These are phyloP conservation scores for Diaporthe australafricana DNA, from an alignment of 2,329 filamentous ascomycete species.

Conservation along the genomic window DNA sequence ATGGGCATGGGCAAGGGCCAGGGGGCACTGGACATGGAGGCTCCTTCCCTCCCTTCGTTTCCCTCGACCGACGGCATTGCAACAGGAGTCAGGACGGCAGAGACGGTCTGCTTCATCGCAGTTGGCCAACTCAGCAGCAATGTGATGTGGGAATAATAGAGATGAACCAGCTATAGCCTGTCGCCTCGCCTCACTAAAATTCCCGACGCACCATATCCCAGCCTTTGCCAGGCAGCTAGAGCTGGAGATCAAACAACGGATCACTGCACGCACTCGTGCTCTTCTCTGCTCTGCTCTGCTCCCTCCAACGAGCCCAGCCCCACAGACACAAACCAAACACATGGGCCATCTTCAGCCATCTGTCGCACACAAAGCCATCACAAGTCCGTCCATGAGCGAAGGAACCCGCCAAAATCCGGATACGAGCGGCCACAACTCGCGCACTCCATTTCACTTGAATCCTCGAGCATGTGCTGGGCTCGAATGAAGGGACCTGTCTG, in stretches of 20 bases:
- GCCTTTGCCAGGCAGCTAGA: conserved; percentile 1
- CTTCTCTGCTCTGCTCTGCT: neutral
- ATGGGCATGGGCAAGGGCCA: neutral
- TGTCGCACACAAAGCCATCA: conserved; percentile 12
- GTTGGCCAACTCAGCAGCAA: conserved; percentile 1
- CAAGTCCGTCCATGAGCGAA: neutral
- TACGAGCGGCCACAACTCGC: conserved; percentile 4
- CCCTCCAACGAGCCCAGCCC: too few species aligned
- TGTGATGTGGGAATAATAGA: neutral
- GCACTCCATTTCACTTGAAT: neutral
- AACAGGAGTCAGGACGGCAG: neutral
- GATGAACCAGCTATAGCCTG: neutral
- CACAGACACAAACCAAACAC: conserved; percentile 25
- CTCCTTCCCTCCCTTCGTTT: conserved; percentile 1
- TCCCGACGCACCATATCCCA: conserved; percentile 1
- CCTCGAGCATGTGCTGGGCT: neutral
- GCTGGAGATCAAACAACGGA: conserved; percentile 23
- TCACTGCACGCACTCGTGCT: neutral
- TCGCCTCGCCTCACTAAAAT: neutral
- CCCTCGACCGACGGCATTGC: neutral
- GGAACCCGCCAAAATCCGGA: conserved; percentile 5
- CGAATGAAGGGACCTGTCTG: neutral
- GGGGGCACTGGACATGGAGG: conserved; percentile 1
- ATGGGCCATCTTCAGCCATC: conserved; percentile 11
- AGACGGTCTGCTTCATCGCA: conserved; percentile 1